Base-by-base conservation (phyloP, 352 stramenopile species). In the Pythium oligandrum region DNA sequence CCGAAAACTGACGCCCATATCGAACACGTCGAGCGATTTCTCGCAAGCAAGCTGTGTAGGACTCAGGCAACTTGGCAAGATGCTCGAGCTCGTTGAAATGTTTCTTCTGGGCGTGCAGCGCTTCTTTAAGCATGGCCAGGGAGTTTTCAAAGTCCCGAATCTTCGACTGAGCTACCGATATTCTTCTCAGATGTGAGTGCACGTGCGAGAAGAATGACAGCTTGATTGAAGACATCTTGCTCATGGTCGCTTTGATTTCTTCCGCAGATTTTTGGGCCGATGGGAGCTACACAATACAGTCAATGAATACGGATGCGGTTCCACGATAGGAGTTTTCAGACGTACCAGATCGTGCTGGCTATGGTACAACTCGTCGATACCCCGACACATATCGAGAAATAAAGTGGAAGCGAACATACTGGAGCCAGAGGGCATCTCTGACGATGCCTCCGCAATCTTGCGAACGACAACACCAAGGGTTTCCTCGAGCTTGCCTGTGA, bases 61-160 rank as follows among this genome's bases (percentile, higher is more conserved):
- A 87, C 61, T 92, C 82, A 52, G 83, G 83, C 36, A 93, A 63
- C 48, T 89, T 90, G 7, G 88, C 75, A 7, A 95, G 58, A 61
- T 95, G 85, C 44, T 95, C 79, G 2, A 95, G 70, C 51, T 95
- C 85, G 48, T 85, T 74, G 48, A 95, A 95, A 53, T 95, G 81
- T 38, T 80, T 83, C 64, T 93, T 93, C 54, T 95, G 85, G 3
- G 70, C 78, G 33, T 57, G 49, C 49, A 91, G 49, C 11, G 83
- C 85, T 44, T 93, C 85, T 37, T 77, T 83, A 45, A 95, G 85
- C 51, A 93, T 84, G 5, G 71, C 68, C 39, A 95, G 40, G n/a
- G 79, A 90, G 51, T 87, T 88, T 48, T 93, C 85, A 71, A 95
- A 95, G 63, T 93, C 85, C n/a, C 83, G 78, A 50, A 95, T 95